A percentile compares a stretch with the other conserved stretches of the same genome.
Evolutionary conservation across 2,329 filamentous ascomycete species (phyloP).

Genomic region (Monascus ruber): DNA sequence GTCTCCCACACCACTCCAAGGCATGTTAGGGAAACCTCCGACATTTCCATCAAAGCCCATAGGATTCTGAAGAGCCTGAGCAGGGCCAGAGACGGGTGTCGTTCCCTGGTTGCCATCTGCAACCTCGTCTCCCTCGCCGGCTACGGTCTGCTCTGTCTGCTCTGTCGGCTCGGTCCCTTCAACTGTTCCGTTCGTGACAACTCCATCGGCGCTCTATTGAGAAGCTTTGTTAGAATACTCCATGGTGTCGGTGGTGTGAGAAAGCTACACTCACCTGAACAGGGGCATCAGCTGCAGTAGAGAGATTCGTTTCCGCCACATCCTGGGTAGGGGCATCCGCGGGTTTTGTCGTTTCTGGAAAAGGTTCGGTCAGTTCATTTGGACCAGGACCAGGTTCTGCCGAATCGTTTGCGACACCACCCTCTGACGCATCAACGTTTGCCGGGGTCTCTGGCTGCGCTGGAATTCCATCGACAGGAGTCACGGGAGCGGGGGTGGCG

Average conservation of each 20-base stretch:
- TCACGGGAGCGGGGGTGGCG: slow-evolving; percentile 13
- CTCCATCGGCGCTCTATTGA: slow-evolving; percentile 1
- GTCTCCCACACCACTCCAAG: slow-evolving; percentile 50
- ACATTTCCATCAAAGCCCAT: slow-evolving; percentile 35
- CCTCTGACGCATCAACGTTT: slow-evolving; percentile 11
- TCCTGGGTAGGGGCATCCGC: slow-evolving; percentile 3
- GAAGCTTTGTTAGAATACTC: too few species aligned
- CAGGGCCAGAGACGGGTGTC: slow-evolving; percentile 3
- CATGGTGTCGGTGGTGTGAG: background rate
- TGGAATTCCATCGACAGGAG: slow-evolving; percentile 12
- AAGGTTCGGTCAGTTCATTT: slow-evolving; percentile 1
- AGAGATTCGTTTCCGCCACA: slow-evolving; percentile 1
- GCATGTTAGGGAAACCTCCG: slow-evolving; percentile 47
- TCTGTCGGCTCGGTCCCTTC: slow-evolving; percentile 5
- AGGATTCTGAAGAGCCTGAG: slow-evolving; percentile 11
- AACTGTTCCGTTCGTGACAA: slow-evolving; percentile 2
- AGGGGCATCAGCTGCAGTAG: slow-evolving; percentile 2
- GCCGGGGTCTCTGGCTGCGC: slow-evolving; percentile 7
- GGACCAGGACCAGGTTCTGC: slow-evolving; percentile 4
- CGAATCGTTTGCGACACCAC: slow-evolving; percentile 2
- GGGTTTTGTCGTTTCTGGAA: slow-evolving; percentile 2
- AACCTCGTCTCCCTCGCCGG: slow-evolving; percentile 7
- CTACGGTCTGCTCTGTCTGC: slow-evolving; percentile 3
- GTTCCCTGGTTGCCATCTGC: slow-evolving; percentile 4
- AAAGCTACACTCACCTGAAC: slow-evolving; percentile 9